Base-by-base conservation (phyloP, 805 yeast genomes). In the Candida methanosorbosa region DNA sequence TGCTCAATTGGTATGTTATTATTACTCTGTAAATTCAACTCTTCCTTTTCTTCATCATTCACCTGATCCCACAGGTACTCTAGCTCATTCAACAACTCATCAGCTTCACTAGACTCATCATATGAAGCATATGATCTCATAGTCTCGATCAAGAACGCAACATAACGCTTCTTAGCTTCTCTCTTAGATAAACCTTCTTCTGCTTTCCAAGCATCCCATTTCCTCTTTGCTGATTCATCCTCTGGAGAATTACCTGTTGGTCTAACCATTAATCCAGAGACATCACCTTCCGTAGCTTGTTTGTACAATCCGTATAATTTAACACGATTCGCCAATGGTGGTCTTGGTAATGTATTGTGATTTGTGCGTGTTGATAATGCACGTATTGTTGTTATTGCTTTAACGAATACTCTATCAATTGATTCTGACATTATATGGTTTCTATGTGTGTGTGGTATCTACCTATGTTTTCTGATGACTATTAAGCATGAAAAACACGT, bases 281-380 rank as follows among this genome's bases (percentile, higher is more conserved):
- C 86, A 52, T 85, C 76, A 7, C 95, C 95, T 56, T 83, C 90
- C 5, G 94, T 85, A 2, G 94, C 88, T 52, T 85, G 95, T 48
- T 85, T 86, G 59, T 84, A 85, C 33, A 85, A 66, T 0, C 94
- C 95, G 53, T 85, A 85, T 4, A 85, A 64, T 42, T 67, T 68
- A 38, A 80, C 75, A 23, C 94, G 56, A 39, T 65, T 72, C 35
- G 77, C 80, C 2, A 82, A 70, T 0, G 92, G 87, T 0, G 94
- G 94, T 19, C 88, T 66, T 1, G 88, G 86, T 20, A 82, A 59
- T 9, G 79, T 62, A 13, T 78, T 78, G 40, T 72, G 66, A 29
- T 75, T 73, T 16, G 80, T 66, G 35, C 79, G 64, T 5, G 81
- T 68, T 2, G 90, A 78, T 29, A 85, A 62, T 2, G 87, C 72